phyloP scores from a whole-genome alignment of 2,329 filamentous ascomycete genomes.

The Rutstroemia sp. region DNA sequence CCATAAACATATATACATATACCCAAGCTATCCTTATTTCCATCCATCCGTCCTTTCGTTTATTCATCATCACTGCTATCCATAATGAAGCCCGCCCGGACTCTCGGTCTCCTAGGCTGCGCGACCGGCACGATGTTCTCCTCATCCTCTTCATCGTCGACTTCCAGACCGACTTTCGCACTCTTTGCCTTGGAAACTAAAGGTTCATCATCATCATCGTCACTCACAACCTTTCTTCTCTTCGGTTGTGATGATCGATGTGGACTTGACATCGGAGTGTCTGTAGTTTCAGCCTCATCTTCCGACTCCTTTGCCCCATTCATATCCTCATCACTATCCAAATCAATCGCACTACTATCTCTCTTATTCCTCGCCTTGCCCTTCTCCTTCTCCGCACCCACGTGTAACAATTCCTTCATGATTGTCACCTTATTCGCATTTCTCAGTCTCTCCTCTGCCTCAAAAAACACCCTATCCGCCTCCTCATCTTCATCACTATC shows the following conservation, averaged over 20 bases:
- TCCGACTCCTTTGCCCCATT: slow-evolving; percentile 15
- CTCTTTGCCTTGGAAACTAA: slow-evolving; percentile 1
- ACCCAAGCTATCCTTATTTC: not conserved
- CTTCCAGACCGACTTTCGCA: slow-evolving; percentile 10
- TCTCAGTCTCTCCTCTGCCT: slow-evolving; percentile 60
- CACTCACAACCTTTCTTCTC: slow-evolving; percentile 31
- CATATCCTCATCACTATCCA: slow-evolving; percentile 27
- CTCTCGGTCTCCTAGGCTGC: slow-evolving; percentile 28
- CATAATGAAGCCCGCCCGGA: slow-evolving; percentile 47
- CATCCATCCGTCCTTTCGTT: slow-evolving; percentile 1
- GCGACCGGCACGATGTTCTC: slow-evolving; percentile 35
- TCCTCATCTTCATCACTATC: slow-evolving; percentile 83
- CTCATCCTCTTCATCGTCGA: slow-evolving; percentile 33
- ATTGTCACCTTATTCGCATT: slow-evolving; percentile 35
- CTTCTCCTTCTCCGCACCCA: slow-evolving; percentile 15
- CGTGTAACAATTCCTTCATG: slow-evolving; percentile 26
- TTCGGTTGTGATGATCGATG: slow-evolving; percentile 31
- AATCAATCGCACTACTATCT: slow-evolving; percentile 15
- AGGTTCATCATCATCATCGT: slow-evolving; percentile 18
- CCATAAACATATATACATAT: not conserved
- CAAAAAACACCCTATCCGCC: slow-evolving; percentile 68
- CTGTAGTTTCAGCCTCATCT: slow-evolving; percentile 30
- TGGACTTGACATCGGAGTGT: slow-evolving; percentile 36
- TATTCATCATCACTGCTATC: slow-evolving; percentile 48
- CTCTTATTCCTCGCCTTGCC: slow-evolving; percentile 21